phyloP scores from a whole-genome alignment of 495 filamentous ascomycete species.

The Penicillium lividum region DNA sequence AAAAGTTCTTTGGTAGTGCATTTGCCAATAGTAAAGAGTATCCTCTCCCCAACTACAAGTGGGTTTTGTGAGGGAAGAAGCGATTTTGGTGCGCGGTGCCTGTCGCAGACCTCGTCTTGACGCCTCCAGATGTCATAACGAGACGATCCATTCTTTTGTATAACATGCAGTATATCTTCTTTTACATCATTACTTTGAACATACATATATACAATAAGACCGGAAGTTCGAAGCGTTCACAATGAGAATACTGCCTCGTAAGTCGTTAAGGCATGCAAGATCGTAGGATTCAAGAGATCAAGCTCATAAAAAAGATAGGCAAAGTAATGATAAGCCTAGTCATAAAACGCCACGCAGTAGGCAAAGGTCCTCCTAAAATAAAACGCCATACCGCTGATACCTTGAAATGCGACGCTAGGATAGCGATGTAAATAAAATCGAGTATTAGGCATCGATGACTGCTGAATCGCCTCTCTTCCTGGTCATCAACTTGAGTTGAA shows the following conservation, averaged over 20 bases:
- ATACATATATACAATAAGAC: not conserved
- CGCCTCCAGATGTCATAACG: too few relatives aligned
- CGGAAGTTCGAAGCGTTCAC: not conserved
- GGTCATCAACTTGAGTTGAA: conserved; percentile 18
- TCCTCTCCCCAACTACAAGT: conserved; percentile 7
- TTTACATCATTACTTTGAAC: too few relatives aligned
- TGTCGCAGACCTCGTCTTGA: too few relatives aligned
- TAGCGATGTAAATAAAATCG: not conserved
- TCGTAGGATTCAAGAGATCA: too few relatives aligned
- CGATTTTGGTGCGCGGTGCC: not conserved
- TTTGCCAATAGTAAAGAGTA: conserved; percentile 2
- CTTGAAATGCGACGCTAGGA: not conserved
- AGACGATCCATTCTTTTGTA: too few relatives aligned
- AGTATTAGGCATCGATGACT: conserved; percentile 4
- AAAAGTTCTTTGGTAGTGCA: conserved; percentile 3
- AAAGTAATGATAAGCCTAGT: too few relatives aligned
- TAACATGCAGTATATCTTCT: too few relatives aligned
- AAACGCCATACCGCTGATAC: not conserved
- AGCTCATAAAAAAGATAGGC: too few relatives aligned
- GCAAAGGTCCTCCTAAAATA: too few relatives aligned
- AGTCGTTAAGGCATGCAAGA: too few relatives aligned
- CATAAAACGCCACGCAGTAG: too few relatives aligned
- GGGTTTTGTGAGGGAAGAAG: not conserved
- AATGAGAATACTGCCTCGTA: too few relatives aligned
- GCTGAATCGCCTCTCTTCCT: conserved; percentile 6